Evolutionary conservation across 2,329 filamentous ascomycete genomes (phyloP), one percentile per base, ranked within the genome.

Genomic region (Aureobasidium sp.): DNA sequence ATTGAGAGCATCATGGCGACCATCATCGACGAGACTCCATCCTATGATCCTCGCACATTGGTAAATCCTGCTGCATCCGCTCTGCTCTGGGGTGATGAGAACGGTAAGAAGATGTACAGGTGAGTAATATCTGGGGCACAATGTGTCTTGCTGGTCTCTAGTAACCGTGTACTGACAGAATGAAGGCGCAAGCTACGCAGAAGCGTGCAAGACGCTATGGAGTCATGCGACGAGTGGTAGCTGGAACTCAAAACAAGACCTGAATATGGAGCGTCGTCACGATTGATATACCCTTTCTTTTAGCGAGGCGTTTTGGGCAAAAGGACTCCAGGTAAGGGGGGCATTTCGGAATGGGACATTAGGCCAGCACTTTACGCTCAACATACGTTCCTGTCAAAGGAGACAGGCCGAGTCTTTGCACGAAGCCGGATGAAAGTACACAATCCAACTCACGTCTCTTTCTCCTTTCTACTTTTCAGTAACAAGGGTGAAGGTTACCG

Each of bases 41-140:
- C 89, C 0, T 97, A 96, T 70, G 94, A 99, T 71, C 94, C 94
- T 0, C 84, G 93, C 49, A 92, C 90, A 12, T 83, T 91, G 36
- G 90, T 97, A 41, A 88, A 96, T 66, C 88, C 87, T 0, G 92
- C 96, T 69, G 91, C 92, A 2, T 87, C 89, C 44, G 90, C 87
- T 73, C 78, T 97, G 49, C 94, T 88, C 71, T 99, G 94, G 93
- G 91, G 91, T 3, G 81, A 81, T 4, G 76, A 83, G 0, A 87
- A 91, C 2, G 87, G 93, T 59, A 89, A 89, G 71, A 96, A 92
- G 75, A 77, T 85, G 66, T 97, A 97, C 77, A 91, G 89, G 31
- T 34, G 12, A 34, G 31, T 34, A 11, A 34, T 3, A 34, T 11
- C 31, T 34, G 31, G 12, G 31, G 31, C 31, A 34, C 12, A 34